A percentile compares a stretch with the other conserved stretches of the same genome.
phyloP scores from a whole-genome alignment of 495 filamentous ascomycete species.

The Podospora appendiculata region DNA sequence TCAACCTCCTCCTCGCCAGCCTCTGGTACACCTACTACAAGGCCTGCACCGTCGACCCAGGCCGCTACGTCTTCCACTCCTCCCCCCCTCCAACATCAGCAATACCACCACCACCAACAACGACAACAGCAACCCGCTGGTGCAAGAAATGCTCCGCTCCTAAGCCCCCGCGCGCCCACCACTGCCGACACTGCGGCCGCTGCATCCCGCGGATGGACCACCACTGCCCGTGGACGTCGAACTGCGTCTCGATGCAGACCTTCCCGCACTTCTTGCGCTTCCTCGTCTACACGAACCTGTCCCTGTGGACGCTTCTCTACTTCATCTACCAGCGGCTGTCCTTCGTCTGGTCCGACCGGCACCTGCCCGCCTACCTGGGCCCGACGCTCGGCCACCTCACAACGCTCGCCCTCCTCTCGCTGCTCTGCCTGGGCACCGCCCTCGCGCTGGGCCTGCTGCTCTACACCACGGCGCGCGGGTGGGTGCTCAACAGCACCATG shows the following conservation, averaged over 20 bases:
- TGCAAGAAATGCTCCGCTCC: slow-evolving; percentile 77
- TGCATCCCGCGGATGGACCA: slow-evolving; percentile 98
- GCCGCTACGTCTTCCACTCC: slow-evolving; percentile 40
- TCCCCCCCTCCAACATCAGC: slow-evolving; percentile 9
- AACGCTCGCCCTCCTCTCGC: slow-evolving; percentile 57
- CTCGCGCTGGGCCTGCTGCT: slow-evolving; percentile 63
- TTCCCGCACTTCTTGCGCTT: slow-evolving; percentile 90
- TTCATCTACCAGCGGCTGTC: slow-evolving; percentile 53
- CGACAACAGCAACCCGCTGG: slow-evolving; percentile 43
- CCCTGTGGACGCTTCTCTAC: slow-evolving; percentile 53
- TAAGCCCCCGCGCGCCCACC: slow-evolving; percentile 85
- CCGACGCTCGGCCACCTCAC: slow-evolving; percentile 55
- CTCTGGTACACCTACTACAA: slow-evolving; percentile 76
- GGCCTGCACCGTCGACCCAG: slow-evolving; percentile 72
- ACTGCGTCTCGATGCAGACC: slow-evolving; percentile 86
- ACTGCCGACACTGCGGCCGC: slow-evolving; percentile 81
- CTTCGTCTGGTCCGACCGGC: slow-evolving; percentile 56
- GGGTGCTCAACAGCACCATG: slow-evolving; percentile 54
- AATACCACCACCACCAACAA: slow-evolving; percentile 9
- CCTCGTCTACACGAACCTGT: slow-evolving; percentile 63
- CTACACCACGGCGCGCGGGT: slow-evolving; percentile 31
- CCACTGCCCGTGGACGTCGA: slow-evolving; percentile 93
- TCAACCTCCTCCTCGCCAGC: slow-evolving; percentile 66
- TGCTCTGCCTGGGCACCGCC: slow-evolving; percentile 53
- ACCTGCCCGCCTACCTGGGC: slow-evolving; percentile 77